These are phyloP conservation scores for Penicillium sp. DNA, from an alignment of 2,329 filamentous ascomycete species.

Conservation along the genomic window DNA sequence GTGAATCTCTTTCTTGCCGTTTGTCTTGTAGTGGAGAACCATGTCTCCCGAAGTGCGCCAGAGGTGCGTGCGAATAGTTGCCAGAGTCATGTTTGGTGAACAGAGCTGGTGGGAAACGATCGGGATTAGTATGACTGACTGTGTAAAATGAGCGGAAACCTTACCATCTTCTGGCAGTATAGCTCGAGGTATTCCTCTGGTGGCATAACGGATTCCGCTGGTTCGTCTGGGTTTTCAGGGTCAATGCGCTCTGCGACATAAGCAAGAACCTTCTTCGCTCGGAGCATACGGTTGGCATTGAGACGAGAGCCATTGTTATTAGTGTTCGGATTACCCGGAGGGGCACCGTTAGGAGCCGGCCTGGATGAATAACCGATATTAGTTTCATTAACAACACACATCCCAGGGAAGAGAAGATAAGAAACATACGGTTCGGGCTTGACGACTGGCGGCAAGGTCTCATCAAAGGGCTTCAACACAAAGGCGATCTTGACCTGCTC, in stretches of 20 bases:
- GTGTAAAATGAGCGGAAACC: conserved; percentile 31
- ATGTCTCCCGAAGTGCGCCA: conserved; percentile 97
- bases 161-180: conserved; percentile 88
- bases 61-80: conserved; percentile 83
- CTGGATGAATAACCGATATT: conserved; percentile 11
- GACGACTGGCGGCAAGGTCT: conserved; percentile 71
- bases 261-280: conserved; percentile 88
- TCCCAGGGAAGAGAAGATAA: background rate
- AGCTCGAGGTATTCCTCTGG: conserved; percentile 94
- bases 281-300: conserved; percentile 95
- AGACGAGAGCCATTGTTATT: conserved; percentile 72
- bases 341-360: conserved; percentile 22
- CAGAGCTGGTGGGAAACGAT: conserved; percentile 44
- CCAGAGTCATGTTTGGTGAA: conserved; percentile 83
- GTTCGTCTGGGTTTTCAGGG: conserved; percentile 58
- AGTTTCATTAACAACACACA: conserved; percentile 3
- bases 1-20: conserved; percentile 67
- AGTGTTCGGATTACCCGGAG: conserved; percentile 15
- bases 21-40: conserved; percentile 84
- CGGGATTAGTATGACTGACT: conserved; percentile 18
- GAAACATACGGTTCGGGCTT: conserved; percentile 63
- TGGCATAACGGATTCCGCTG: conserved; percentile 61
- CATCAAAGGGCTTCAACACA: conserved; percentile 77
- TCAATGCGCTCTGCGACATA: conserved; percentile 95
- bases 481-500: conserved; percentile 98